Conservation (phyloP, 2,329 filamentous ascomycete genomes). For the Cryphonectria carpinicola region DNA sequence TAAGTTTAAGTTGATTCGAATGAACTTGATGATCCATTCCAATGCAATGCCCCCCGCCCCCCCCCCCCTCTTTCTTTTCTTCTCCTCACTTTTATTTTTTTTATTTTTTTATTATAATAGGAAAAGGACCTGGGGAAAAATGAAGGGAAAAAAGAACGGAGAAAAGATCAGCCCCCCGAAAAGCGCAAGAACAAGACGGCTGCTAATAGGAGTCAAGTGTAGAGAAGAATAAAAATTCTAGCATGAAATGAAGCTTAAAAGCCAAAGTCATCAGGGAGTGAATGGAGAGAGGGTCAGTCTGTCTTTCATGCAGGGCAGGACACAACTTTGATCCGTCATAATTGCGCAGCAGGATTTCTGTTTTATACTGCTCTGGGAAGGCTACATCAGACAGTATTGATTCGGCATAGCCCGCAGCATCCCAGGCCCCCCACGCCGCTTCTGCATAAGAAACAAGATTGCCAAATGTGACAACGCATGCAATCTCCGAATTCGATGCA, state of each 20-base stretch:
- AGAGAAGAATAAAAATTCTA: neutral
- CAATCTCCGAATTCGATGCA: neutral
- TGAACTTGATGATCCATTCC: neutral
- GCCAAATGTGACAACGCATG: neutral
- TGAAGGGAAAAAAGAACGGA: neutral
- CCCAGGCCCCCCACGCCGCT: neutral
- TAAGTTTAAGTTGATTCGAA: neutral
- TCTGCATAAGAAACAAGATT: neutral
- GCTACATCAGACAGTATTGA: neutral
- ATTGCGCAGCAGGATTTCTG: neutral
- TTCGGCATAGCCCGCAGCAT: neutral
- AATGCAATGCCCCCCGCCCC: neutral
- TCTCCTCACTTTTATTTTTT: neutral
- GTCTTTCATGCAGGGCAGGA: neutral
- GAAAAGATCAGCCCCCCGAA: neutral
- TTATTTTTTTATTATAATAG: neutral
- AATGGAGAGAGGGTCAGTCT: neutral
- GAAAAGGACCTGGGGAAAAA: neutral
- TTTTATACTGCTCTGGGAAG: neutral
- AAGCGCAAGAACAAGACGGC: neutral
- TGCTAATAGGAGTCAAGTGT: neutral
- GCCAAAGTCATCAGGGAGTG: neutral
- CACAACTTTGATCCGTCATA: neutral
- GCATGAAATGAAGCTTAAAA: neutral
- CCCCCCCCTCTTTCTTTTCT: neutral